Conservation (phyloP, 2,329 filamentous ascomycete species). For the Coleophoma cylindrospora region DNA sequence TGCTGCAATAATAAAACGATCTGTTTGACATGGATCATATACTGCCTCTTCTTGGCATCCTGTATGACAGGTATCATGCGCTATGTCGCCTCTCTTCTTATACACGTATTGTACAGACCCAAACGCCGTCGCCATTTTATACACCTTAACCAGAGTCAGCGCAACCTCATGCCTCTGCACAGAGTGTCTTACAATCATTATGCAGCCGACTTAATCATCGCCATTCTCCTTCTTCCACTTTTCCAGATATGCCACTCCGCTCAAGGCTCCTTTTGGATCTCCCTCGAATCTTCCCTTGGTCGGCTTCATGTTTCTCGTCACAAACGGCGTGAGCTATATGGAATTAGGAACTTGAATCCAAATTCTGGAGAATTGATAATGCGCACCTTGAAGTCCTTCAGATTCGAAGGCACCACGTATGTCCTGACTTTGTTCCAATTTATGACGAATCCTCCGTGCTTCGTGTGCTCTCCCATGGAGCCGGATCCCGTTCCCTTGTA, state of each 20-base stretch:
- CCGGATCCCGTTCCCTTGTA: conserved; percentile 96
- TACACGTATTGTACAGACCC: conserved; percentile 7
- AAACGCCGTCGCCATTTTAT: conserved; percentile 6
- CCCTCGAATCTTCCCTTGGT: conserved; percentile 45
- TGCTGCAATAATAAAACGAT: no score
- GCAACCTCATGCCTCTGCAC: background rate
- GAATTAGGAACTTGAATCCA: conserved; percentile 8
- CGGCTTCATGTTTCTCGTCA: conserved; percentile 54
- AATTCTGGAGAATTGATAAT: background rate
- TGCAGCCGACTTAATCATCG: conserved; percentile 24
- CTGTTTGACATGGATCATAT: no score
- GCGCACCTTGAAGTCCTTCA: conserved; percentile 68
- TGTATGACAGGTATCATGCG: background rate
- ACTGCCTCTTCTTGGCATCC: no score
- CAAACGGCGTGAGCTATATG: conserved; percentile 74
- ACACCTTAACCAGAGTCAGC: background rate
- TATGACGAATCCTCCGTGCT: conserved; percentile 77
- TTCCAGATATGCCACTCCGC: conserved; percentile 56
- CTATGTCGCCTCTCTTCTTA: background rate
- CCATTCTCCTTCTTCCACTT: conserved; percentile 67
- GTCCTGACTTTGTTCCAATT: conserved; percentile 87
- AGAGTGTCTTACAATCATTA: background rate
- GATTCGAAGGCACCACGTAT: conserved; percentile 70
- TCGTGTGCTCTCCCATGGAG: conserved; percentile 79
- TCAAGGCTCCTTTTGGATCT: conserved; percentile 51